phyloP scores from a whole-genome alignment of 805 yeast species.

The Pichia ethanolica region DNA sequence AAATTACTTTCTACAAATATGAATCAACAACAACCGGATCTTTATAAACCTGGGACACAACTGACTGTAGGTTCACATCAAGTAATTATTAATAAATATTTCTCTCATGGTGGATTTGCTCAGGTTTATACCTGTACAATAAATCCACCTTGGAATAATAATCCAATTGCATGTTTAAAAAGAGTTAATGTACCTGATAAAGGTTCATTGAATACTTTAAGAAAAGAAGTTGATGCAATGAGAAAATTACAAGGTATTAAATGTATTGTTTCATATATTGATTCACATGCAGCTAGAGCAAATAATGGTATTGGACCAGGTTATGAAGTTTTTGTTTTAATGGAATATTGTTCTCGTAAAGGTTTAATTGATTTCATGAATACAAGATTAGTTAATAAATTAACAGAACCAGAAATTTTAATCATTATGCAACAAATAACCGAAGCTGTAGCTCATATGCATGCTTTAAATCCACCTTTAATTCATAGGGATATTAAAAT shows the following conservation, averaged over 20 bases:
- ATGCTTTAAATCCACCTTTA: slow-evolving; percentile 43
- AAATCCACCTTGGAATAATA: slow-evolving; percentile 34
- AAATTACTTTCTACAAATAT: neutral
- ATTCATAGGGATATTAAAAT: slow-evolving; percentile 78
- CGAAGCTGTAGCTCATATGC: slow-evolving; percentile 73
- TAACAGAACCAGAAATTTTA: slow-evolving; percentile 61
- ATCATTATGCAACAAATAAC: slow-evolving; percentile 63
- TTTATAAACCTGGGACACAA: slow-evolving; percentile 35
- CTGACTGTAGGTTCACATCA: slow-evolving; percentile 44
- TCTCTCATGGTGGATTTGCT: slow-evolving; percentile 61
- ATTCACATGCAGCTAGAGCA: slow-evolving; percentile 65
- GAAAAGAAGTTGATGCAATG: slow-evolving; percentile 80
- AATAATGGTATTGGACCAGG: slow-evolving; percentile 27
- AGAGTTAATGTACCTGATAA: slow-evolving; percentile 70
- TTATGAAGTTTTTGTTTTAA: slow-evolving; percentile 69
- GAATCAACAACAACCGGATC: slow-evolving; percentile 10
- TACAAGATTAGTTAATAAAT: slow-evolving; percentile 54
- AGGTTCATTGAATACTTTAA: slow-evolving; percentile 51
- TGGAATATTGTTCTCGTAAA: slow-evolving; percentile 73
- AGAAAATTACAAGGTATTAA: slow-evolving; percentile 48
- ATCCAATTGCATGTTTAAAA: slow-evolving; percentile 56
- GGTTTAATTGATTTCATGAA: slow-evolving; percentile 80
- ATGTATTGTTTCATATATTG: slow-evolving; percentile 61
- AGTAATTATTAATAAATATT: slow-evolving; percentile 38
- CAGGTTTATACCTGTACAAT: slow-evolving; percentile 64